Evolutionary conservation across 164 flowering plant genomes (phyloP).

Genomic region (Chimonanthus salicifolius): DNA sequence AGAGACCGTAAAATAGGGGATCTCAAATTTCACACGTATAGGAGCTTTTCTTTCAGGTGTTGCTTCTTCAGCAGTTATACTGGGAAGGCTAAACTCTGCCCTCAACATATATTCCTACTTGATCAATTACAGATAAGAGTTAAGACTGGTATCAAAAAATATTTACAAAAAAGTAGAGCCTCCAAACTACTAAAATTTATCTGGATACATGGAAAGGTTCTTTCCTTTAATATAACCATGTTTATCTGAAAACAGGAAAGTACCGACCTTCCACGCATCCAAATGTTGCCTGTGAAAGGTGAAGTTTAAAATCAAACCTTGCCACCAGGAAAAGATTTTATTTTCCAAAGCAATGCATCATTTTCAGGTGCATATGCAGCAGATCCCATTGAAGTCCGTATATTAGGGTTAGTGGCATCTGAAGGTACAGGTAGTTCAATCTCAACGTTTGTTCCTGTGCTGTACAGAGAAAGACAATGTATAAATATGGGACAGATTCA

Average conservation of each 20-base stretch:
- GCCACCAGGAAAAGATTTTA: conserved; percentile 95
- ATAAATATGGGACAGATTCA: background rate
- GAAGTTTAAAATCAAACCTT: conserved; percentile 45
- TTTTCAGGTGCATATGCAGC: conserved; percentile 93
- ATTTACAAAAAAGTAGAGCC: background rate
- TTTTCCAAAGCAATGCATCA: conserved; percentile 90
- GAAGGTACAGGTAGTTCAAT: conserved; percentile 79
- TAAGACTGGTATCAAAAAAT: background rate
- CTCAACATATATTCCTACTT: conserved; percentile 87
- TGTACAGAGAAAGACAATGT: conserved; percentile 20
- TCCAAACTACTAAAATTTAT: too few relatives aligned
- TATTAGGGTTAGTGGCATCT: conserved; percentile 88
- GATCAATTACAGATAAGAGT: too few relatives aligned
- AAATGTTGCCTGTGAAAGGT: background rate
- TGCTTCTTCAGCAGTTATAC: conserved; percentile 78
- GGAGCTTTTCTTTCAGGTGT: conserved; percentile 93
- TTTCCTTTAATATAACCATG: background rate
- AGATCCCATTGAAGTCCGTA: conserved; percentile 94
- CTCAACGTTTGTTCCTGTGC: conserved; percentile 96
- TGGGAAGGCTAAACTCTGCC: conserved; percentile 93
- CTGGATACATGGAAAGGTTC: background rate
- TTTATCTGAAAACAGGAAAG: background rate
- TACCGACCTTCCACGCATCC: background rate
- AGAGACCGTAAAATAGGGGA: conserved; percentile 96
- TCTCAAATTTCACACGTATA: conserved; percentile 94